Percentiles rank a stretch among this genome's conserved stretches.
Evolutionary conservation across 306 rosid genomes (phyloP).

Genomic region (Purshia tridentata): DNA sequence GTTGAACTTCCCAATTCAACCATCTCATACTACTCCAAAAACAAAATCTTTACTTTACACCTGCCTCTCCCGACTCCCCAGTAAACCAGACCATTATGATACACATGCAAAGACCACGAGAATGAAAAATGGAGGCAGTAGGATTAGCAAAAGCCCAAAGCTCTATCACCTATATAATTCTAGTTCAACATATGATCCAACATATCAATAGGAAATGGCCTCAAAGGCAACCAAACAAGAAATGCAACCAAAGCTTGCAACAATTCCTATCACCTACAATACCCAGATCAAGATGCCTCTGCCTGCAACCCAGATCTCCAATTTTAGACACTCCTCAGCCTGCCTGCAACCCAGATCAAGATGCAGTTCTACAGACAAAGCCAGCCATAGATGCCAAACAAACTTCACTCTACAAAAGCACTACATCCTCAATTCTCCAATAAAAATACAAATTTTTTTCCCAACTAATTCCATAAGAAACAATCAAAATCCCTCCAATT

Average conservation of each 20-base stretch:
- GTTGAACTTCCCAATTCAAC: background rate
- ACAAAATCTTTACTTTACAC: background rate
- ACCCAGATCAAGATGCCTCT: constrained; percentile 21
- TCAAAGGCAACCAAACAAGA: background rate
- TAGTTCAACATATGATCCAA: background rate
- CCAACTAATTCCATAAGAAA: background rate
- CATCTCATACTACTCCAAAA: constrained; percentile 10
- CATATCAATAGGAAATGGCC: constrained; percentile 3
- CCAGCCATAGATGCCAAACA: constrained; percentile 1
- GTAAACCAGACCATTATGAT: constrained; percentile 6
- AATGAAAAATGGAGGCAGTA: background rate
- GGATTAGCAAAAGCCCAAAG: background rate
- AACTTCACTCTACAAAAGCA: background rate
- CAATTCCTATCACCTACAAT: background rate
- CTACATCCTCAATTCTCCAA: background rate
- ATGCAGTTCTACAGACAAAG: constrained; percentile 8
- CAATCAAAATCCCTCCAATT: constrained; percentile 3
- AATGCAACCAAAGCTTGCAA: constrained; percentile 3
- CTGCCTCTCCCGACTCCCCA: background rate
- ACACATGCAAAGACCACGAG: background rate
- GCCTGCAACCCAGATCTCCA: constrained; percentile 31
- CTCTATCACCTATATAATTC: background rate
- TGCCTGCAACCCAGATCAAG: constrained; percentile 26
- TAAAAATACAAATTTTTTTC: background rate
- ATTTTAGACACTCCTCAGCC: constrained; percentile 6